Evolutionary conservation across 1,284 basidiomycete species (phyloP).

Genomic region (Puccinia brachypodii): DNA sequence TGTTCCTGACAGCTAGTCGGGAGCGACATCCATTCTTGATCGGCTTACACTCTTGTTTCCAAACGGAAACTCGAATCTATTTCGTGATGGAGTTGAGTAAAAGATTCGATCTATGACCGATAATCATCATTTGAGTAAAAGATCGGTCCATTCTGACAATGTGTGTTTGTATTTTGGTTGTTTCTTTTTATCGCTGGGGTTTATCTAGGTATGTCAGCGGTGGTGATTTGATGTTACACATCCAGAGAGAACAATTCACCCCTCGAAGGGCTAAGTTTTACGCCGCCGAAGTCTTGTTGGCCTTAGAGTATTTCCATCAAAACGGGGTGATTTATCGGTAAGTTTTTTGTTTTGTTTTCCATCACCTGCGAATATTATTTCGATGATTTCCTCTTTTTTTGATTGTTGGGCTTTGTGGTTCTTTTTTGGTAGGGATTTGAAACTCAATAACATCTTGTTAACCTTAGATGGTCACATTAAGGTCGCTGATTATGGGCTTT

Average conservation of each 20-base stretch:
- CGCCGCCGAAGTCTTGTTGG: conserved; percentile 93
- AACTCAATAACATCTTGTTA: conserved; percentile 96
- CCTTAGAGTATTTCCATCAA: conserved; percentile 96
- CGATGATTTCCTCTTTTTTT: not conserved
- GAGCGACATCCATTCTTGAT: conserved; percentile 98
- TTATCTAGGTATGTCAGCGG: conserved; percentile 63
- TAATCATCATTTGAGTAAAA: not conserved
- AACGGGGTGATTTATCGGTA: conserved; percentile 92
- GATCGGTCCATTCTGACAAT: not conserved
- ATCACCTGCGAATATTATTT: not conserved
- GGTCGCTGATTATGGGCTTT: conserved; percentile 97
- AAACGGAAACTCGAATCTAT: conserved; percentile 94
- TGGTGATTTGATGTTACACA: conserved; percentile 78
- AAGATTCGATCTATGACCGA: not conserved
- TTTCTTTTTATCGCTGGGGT: not conserved
- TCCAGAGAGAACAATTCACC: conserved; percentile 77
- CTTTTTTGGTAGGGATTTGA: conserved; percentile 71
- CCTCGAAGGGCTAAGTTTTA: conserved; percentile 92
- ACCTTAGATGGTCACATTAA: conserved; percentile 98
- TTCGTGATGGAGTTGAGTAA: conserved; percentile 70
- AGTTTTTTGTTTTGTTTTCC: conserved; percentile 58
- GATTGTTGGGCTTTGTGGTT: conserved; percentile 6
- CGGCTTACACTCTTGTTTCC: conserved; percentile 97
- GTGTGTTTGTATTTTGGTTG: not conserved
- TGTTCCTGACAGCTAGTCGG: conserved; percentile 91